phyloP scores from a whole-genome alignment of 2,329 filamentous ascomycete genomes.

The Biscogniauxia mediterranea region DNA sequence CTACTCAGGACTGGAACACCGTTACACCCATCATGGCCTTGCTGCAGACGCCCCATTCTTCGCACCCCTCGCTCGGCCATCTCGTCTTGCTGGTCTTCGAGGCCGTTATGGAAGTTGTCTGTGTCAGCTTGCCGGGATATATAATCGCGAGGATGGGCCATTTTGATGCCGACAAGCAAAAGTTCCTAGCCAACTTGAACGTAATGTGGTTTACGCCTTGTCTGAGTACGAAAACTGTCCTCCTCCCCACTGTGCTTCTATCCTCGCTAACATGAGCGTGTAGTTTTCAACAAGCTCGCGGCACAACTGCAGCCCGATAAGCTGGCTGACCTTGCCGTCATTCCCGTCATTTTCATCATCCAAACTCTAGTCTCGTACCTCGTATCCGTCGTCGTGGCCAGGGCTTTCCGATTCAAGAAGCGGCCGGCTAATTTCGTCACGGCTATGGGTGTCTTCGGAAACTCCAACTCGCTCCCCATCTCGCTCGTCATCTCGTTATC shows the following conservation, averaged over 20 bases:
- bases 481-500: conserved; percentile 93
- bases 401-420: conserved; percentile 76
- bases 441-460: conserved; percentile 96
- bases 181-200: conserved; percentile 94
- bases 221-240: conserved; percentile 63
- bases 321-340: conserved; percentile 84
- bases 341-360: conserved; percentile 88
- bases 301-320: conserved; percentile 92
- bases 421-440: conserved; percentile 91
- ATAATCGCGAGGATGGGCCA: conserved; percentile 86
- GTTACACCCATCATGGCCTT: conserved; percentile 35
- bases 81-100: conserved; percentile 85
- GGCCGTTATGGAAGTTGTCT: conserved; percentile 60
- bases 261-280: conserved; percentile 17
- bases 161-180: conserved; percentile 94
- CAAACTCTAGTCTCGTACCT: conserved; percentile 85
- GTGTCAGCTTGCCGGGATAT: conserved; percentile 91
- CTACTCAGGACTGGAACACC: background rate
- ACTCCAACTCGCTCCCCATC: conserved; percentile 96
- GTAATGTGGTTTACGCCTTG: conserved; percentile 96
- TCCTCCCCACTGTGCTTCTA: background rate
- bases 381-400: conserved; percentile 69
- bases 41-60: conserved; percentile 42
- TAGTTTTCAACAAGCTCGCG: conserved; percentile 95
- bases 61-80: conserved; percentile 65